Base-by-base conservation (phyloP, 371 early-diverging fungal species). In the Rhizomucor pusillus region DNA sequence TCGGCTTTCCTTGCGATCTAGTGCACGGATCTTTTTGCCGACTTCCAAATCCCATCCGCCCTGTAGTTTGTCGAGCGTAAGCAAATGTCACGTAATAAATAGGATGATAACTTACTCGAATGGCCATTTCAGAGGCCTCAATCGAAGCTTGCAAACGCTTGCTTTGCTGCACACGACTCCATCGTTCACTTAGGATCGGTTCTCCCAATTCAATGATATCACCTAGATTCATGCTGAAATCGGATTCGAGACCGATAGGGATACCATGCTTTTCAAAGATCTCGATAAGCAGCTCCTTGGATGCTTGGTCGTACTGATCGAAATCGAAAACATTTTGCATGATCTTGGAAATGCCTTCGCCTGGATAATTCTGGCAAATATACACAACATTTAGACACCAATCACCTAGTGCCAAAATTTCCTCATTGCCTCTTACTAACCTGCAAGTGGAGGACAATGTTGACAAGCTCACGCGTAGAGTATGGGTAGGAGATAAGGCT, bases 271-370 rank as follows among this genome's bases (percentile, higher is more conserved):
- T 90, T 57, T 85, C 80, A 74, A 89, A 84, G 41, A 85, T 79
- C 62, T 89, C 87, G 58, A 89, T 86, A 35, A 85, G 67, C 49
- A 87, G 63, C 40, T 83, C 82, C 59, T 82, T 82, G 36, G 82
- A 80, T 12, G 81, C 86, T 14, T 73, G 67, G 48, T 84, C 84
- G 50, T 89, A 88, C 53, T 84, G 86, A 63, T 92, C 92, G 63
- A 91, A 91, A 60, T 92, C 92, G 67, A 92, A 90, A 0, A 92
- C 90, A 51, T 92, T 91, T 53, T 86, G 84, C 41, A 92, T 66
- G 16, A 87, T 85, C 45, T 84, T 81, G 41, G 86, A 81, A 23
- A 90, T 80, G 16, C 87, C 84, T 63, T 91, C 90, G 33, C 79
- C 75, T 12, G 91, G 91, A 58, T 80, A 91, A 18, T 57, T 71